Evolutionary conservation across 2,329 filamentous ascomycete species (phyloP).

Genomic region (Colletotrichum coccodes): DNA sequence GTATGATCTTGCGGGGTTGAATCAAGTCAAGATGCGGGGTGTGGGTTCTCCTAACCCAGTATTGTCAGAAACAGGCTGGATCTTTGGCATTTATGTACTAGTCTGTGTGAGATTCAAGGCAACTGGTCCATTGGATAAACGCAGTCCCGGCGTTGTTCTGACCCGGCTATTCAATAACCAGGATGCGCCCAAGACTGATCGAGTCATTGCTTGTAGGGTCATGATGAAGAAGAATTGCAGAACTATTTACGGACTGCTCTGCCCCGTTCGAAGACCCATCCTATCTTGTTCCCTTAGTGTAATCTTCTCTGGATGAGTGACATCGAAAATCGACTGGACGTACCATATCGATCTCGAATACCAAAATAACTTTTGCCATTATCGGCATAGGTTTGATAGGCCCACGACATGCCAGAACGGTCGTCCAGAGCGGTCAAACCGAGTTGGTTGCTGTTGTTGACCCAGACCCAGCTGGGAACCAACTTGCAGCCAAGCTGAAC

Average conservation of each 20-base stretch:
- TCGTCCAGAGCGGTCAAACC: constrained; percentile 35
- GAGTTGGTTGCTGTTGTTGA: constrained; percentile 44
- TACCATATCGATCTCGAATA: neutral
- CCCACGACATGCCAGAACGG: constrained; percentile 42
- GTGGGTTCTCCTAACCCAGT: neutral
- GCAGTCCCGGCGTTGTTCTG: neutral
- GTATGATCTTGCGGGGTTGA: neutral
- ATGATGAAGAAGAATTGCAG: neutral
- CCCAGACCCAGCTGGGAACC: constrained; percentile 35
- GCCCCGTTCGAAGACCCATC: too few species aligned
- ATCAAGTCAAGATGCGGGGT: neutral
- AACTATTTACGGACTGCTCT: too few species aligned
- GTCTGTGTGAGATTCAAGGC: neutral
- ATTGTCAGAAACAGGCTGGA: too few species aligned
- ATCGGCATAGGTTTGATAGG: constrained; percentile 44
- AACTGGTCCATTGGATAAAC: neutral
- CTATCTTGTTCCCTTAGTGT: too few species aligned
- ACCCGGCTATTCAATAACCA: neutral
- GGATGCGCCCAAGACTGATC: neutral
- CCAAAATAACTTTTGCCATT: constrained; percentile 39
- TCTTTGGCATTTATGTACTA: neutral
- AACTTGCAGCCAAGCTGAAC: constrained; percentile 36
- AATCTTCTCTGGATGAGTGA: too few species aligned
- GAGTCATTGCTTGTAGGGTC: neutral
- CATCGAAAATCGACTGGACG: neutral